Conservation (phyloP, 352 stramenopile species). For the Globisporangium splendens region DNA sequence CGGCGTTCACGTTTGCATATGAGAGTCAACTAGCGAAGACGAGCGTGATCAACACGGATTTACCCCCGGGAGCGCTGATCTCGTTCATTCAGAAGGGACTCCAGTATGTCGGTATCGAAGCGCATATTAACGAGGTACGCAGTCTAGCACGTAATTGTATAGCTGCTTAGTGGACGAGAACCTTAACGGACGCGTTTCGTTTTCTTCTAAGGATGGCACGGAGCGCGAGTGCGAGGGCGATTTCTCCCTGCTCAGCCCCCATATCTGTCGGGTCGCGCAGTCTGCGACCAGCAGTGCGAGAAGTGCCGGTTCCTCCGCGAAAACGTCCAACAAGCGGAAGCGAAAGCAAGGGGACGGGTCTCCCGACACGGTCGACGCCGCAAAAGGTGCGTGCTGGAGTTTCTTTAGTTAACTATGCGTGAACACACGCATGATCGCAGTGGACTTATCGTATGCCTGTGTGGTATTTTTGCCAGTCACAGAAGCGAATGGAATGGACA, state of each 20-base stretch:
- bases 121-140: slow-evolving; percentile 83
- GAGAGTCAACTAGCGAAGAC: slow-evolving; percentile 95
- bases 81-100: slow-evolving; percentile 99
- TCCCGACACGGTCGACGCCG: slow-evolving; percentile 54
- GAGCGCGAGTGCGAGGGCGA: slow-evolving; percentile 85
- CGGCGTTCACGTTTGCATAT: slow-evolving; percentile 98
- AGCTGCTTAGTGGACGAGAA: not conserved
- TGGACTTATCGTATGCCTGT: slow-evolving; percentile 1
- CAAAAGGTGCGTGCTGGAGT: slow-evolving; percentile 41
- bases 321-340: slow-evolving; percentile 82
- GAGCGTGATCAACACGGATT: slow-evolving; percentile 88
- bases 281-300: slow-evolving; percentile 66
- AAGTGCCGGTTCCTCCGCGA: slow-evolving; percentile 27
- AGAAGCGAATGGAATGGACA: slow-evolving; percentile 66
- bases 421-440: slow-evolving; percentile 5
- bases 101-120: slow-evolving; percentile 92
- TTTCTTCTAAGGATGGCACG: slow-evolving; percentile 61
- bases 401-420: not conserved
- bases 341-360: slow-evolving; percentile 64
- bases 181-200: not conserved
- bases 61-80: slow-evolving; percentile 96
- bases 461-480: slow-evolving; percentile 15
- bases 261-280: slow-evolving; percentile 86
- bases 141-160: slow-evolving; percentile 22
- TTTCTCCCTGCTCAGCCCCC: slow-evolving; percentile 91